Base-by-base conservation (phyloP, 306 rosid species). In the Carpinus fangiana region DNA sequence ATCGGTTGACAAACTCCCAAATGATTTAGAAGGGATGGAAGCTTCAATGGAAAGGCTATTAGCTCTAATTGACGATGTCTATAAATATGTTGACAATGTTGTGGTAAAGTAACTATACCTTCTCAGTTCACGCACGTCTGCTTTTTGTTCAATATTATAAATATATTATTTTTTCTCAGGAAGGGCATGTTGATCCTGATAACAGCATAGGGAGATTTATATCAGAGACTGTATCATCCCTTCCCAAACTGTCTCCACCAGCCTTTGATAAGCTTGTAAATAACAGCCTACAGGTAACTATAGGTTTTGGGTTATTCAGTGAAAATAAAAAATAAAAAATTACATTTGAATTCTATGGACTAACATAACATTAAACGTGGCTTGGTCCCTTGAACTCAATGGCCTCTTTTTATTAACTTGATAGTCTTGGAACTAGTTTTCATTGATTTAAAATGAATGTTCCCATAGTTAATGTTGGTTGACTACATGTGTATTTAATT, bases 21-120 rank as follows among this genome's bases (percentile, higher is more conserved):
- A 92, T 82, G 99, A 96, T 84, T 78, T 96, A 83, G 99, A 96
- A 93, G 98, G 94, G 78, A 96, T 96, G 99, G 99, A 96, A 92
- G 85, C 93, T 64, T 85, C 99, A 54, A 91, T 93, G 98, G 91
- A 93, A 86, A 90, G 88, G 73, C 86, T 96, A 14, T 87, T 93
- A 56, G 94, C 93, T 59, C 62, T 96, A 83, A 93, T 93, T 73
- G 97, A 90, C 69, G 98, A 96, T 79, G 90, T 93, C 61, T 76
- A 88, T 87, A 96, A 87, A 93, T 93, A 96, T 82, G 98, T 96
- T 70, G 98, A 96, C 28, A 87, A 87, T 70, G 98, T 93, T 81
- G 97, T 90, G 91, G 97, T 91, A 86, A 65, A 84, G 55, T 72
- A n/a, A 21, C 46, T 4, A 52, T 65, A 28, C 50, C 54, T 60